Conservation (phyloP, 1,284 basidiomycete species). For the Trichosporon coremiiforme region DNA sequence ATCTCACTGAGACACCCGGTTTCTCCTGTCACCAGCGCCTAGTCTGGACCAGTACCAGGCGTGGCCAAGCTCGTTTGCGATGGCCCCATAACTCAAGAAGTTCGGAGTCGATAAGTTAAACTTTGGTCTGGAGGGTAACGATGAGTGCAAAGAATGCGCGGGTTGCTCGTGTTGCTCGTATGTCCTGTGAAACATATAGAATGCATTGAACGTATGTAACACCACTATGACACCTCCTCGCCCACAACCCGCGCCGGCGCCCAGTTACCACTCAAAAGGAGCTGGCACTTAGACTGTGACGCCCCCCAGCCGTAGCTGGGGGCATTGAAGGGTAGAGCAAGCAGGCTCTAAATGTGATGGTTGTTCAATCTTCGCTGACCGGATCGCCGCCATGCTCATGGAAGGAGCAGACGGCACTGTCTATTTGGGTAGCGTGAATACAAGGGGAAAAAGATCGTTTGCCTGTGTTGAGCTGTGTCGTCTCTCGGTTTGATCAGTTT, state of each 20-base stretch:
- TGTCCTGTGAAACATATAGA: background rate
- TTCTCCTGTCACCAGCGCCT: background rate
- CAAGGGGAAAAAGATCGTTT: constrained; percentile 1
- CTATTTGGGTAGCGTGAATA: constrained; percentile 50
- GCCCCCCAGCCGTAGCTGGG: constrained; percentile 30
- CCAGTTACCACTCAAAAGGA: constrained; percentile 41
- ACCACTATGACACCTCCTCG: constrained; percentile 55
- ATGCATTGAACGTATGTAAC: constrained; percentile 37
- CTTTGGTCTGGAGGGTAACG: too few relatives aligned
- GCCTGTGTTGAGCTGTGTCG: constrained; percentile 7
- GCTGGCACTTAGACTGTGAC: constrained; percentile 32
- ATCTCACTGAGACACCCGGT: background rate
- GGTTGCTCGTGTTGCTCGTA: too few relatives aligned
- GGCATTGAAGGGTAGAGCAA: constrained; percentile 47
- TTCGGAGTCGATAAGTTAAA: too few relatives aligned
- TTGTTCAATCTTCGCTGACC: constrained; percentile 50
- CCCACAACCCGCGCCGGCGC: constrained; percentile 43
- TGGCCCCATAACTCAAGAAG: background rate
- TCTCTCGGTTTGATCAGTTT: background rate
- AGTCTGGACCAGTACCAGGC: background rate
- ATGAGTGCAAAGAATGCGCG: too few relatives aligned
- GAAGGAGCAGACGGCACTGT: constrained; percentile 52
- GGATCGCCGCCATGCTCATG: constrained; percentile 51
- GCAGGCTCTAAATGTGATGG: constrained; percentile 53
- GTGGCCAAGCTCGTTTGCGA: background rate